Conservation (phyloP, 2,329 filamentous ascomycete species). For the Catunica adiposa region DNA sequence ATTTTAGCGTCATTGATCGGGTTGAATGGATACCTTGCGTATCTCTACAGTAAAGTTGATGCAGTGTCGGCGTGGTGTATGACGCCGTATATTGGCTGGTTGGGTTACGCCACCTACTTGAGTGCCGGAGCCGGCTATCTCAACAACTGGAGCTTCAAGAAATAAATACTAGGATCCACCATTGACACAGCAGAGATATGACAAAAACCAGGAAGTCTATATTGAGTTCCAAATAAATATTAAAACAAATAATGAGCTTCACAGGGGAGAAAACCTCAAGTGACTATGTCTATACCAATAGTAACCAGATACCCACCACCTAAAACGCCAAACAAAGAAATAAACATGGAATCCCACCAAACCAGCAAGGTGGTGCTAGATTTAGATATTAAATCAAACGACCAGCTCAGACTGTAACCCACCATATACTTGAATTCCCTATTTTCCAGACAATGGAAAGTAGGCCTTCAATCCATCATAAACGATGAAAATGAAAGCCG, state of each 20-base stretch:
- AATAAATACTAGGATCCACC: slow-evolving; percentile 11
- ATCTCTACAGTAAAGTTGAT: slow-evolving; percentile 63
- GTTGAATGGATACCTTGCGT: slow-evolving; percentile 55
- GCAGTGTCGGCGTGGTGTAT: slow-evolving; percentile 54
- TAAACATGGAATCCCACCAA: slow-evolving; percentile 15
- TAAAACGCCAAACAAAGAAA: slow-evolving; percentile 8
- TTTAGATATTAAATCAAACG: neutral
- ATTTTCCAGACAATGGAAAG: slow-evolving; percentile 33
- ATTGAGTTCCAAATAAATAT: neutral
- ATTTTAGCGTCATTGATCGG: slow-evolving; percentile 62
- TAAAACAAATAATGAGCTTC: neutral
- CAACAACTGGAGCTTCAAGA: slow-evolving; percentile 48
- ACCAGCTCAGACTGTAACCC: slow-evolving; percentile 17
- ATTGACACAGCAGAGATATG: neutral
- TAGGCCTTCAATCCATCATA: slow-evolving; percentile 70
- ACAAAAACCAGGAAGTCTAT: neutral
- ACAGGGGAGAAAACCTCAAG: neutral
- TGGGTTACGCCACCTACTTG: slow-evolving; percentile 76
- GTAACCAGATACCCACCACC: neutral
- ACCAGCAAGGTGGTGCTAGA: slow-evolving; percentile 1
- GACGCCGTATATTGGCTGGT: slow-evolving; percentile 71
- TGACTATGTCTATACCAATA: neutral
- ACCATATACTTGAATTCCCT: slow-evolving; percentile 3
- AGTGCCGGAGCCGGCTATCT: slow-evolving; percentile 51
- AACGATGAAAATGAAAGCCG: slow-evolving; percentile 94